phyloP scores from a whole-genome alignment of 805 yeast species.

The Yamadazyma insecticola region DNA sequence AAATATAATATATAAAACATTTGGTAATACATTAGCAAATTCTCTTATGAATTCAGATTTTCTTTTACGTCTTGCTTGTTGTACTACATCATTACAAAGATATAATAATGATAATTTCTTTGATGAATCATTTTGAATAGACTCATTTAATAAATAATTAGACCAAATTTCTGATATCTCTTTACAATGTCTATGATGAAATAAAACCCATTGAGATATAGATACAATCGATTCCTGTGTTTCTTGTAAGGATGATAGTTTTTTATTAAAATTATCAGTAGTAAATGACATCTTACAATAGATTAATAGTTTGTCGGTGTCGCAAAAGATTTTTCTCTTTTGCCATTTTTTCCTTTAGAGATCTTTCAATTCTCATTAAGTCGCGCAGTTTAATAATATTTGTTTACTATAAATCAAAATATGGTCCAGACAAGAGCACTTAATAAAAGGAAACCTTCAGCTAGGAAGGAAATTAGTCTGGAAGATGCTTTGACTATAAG shows the following conservation, averaged over 20 bases:
- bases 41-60: slow-evolving; percentile 54
- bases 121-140: slow-evolving; percentile 9
- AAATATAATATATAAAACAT: slow-evolving; percentile 30
- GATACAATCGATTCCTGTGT: slow-evolving; percentile 45
- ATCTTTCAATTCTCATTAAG: no score
- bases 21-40: slow-evolving; percentile 49
- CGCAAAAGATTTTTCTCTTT: no score
- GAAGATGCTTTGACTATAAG: no score
- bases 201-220: slow-evolving; percentile 43
- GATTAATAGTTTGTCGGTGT: slow-evolving; percentile 1
- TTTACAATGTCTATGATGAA: slow-evolving; percentile 37
- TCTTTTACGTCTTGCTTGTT: slow-evolving; percentile 63
- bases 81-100: slow-evolving; percentile 77
- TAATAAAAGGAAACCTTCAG: no score
- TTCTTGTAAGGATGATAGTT: slow-evolving; percentile 35
- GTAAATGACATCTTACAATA: slow-evolving; percentile 35
- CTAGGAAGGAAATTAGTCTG: no score
- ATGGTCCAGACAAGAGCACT: no score
- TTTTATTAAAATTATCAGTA: slow-evolving; percentile 27
- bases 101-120: slow-evolving; percentile 59
- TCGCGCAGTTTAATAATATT: no score
- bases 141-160: slow-evolving; percentile 16
- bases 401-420: no score
- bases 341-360: no score
- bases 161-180: slow-evolving; percentile 37